Base-by-base conservation (phyloP, 2,329 filamentous ascomycete species). In the Thelonectria blattea region DNA sequence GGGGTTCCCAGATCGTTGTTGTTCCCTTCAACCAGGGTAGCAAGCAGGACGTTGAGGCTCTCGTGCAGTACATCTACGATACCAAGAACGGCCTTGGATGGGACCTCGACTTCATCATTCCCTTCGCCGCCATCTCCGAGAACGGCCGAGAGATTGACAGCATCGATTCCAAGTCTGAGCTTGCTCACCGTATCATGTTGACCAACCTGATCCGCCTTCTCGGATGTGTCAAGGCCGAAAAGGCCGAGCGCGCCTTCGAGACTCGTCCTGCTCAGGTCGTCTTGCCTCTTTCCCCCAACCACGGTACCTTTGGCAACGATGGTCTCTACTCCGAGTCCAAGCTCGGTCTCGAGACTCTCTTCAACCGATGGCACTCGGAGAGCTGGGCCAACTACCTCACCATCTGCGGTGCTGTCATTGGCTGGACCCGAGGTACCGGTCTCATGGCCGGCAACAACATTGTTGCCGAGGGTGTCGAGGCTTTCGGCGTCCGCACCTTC, bases 11-110 rank as follows among this genome's bases (percentile, higher is more conserved):
- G 80, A 89, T 99, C 57, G 92, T 99, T 42, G 95, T 99, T 56
- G 96, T 98, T 56, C 95, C 96, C 51, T 99, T 99, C 87, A 99
- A 99, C 79, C 93, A 97, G 78, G 95, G 94, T 65, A 98, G 94
- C 82, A 96, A 97, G 81, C 94, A 98, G 77, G 95, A 99, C 75
- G 91, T 97, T 37, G 92, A 98, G 76, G 93, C 93, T 48, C 85
- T 99, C 8, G 84, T 99, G 53, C 86, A 97, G 62, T 99, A 98
- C 82, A 96, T 99, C 74, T 99, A 97, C 76, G 94, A 98, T 74
- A 78, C 90, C 65, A 99, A 98, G 88, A 93, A 89, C 74, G 96
- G 96, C 65, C 89, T 99, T 10, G 95, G 95, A 66, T 99, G 96
- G 95, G 95, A 99, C 78, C 86, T 99, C 39, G 95, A 99, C 79